These are phyloP conservation scores for Xylaria sp. DNA, from an alignment of 2,329 filamentous ascomycete species.

Conservation along the genomic window DNA sequence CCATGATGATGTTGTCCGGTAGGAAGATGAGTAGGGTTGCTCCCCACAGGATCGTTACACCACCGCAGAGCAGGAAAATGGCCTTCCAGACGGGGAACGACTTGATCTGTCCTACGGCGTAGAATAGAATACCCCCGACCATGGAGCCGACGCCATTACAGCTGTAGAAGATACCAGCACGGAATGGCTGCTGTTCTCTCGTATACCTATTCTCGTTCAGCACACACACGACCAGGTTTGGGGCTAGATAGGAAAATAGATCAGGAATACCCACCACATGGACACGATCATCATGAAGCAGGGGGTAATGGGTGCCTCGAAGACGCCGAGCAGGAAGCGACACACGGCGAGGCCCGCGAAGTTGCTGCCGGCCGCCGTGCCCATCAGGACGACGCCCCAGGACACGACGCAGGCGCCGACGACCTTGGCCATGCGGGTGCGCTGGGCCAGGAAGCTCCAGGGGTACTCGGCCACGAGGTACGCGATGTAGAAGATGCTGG, in stretches of 20 bases:
- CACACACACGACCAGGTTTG: too few species aligned
- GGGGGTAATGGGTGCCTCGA: constrained; percentile 29
- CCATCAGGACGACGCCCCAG: constrained; percentile 43
- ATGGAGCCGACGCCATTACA: constrained; percentile 45
- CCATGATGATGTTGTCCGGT: constrained; percentile 46
- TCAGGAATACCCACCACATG: constrained; percentile 26
- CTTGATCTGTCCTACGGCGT: constrained; percentile 45
- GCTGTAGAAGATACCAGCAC: constrained; percentile 48
- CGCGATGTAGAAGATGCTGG: constrained; percentile 58
- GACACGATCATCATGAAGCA: constrained; percentile 28
- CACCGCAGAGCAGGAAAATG: constrained; percentile 49
- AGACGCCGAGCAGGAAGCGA: constrained; percentile 27
- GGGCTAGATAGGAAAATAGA: too few species aligned
- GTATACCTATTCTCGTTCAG: constrained; percentile 40
- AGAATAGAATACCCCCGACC: constrained; percentile 40
- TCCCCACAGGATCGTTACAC: constrained; percentile 47
- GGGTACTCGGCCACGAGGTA: constrained; percentile 49
- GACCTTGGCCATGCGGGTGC: constrained; percentile 40
- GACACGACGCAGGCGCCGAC: constrained; percentile 41
- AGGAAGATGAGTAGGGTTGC: constrained; percentile 43
- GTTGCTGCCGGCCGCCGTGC: constrained; percentile 25
- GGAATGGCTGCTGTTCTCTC: constrained; percentile 48
- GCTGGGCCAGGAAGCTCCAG: constrained; percentile 39
- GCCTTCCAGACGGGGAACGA: constrained; percentile 47
- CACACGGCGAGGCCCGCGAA: constrained; percentile 25